These are phyloP conservation scores for Penicillium psychrosexuale DNA, from an alignment of 2,329 filamentous ascomycete species.

Conservation along the genomic window DNA sequence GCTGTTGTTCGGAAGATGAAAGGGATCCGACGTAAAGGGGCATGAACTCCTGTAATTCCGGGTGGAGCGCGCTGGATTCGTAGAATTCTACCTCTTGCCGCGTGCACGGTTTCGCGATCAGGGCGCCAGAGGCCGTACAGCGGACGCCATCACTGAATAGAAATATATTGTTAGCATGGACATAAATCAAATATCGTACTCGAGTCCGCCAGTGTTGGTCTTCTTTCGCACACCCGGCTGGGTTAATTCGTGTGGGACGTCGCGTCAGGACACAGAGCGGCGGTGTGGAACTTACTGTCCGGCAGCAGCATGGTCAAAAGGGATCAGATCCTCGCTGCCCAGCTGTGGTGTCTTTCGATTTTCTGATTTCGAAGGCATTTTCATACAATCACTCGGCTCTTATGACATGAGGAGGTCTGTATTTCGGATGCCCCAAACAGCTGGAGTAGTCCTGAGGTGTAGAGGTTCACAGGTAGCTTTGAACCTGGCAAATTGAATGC, in stretches of 20 bases:
- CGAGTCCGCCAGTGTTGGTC: too few species aligned
- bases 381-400: conserved; percentile 1
- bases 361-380: conserved; percentile 35
- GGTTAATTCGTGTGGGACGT: conserved; percentile 1
- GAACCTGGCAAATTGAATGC: neutral
- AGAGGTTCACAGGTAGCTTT: neutral
- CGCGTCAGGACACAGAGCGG: conserved; percentile 5
- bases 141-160: conserved; percentile 77
- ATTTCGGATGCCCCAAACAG: neutral
- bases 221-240: neutral
- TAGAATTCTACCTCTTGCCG: conserved; percentile 85
- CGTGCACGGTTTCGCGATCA: conserved; percentile 94
- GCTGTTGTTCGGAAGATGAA: conserved; percentile 56
- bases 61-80: conserved; percentile 67
- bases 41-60: conserved; percentile 74
- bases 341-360: conserved; percentile 35
- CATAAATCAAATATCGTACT: neutral
- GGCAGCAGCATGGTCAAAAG: conserved; percentile 47
- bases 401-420: neutral
- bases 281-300: conserved; percentile 46
- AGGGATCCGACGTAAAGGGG: conserved; percentile 82
- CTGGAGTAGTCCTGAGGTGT: neutral
- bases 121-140: conserved; percentile 73
- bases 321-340: conserved; percentile 41
- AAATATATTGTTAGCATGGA: conserved; percentile 4